Conservation (phyloP, 495 filamentous ascomycete genomes). For the Cladorrhinum samala region DNA sequence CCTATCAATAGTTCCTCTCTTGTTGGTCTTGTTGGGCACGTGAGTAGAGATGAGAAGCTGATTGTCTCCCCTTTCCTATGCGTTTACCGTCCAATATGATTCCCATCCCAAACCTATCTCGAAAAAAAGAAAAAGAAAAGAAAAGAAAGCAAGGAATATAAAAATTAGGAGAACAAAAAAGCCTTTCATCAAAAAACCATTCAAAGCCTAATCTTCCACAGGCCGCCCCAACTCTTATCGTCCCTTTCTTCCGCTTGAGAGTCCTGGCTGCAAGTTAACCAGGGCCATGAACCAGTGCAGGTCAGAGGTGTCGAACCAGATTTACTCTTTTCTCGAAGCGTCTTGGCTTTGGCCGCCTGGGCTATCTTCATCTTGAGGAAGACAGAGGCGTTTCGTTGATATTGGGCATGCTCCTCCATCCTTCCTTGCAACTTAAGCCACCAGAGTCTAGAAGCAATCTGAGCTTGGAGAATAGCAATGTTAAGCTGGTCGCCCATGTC, state of each 20-base stretch:
- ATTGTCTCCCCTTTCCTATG: not conserved
- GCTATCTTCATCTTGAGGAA: slow-evolving; percentile 28
- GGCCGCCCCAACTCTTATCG: not conserved
- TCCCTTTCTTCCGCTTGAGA: not conserved
- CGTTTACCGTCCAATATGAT: not conserved
- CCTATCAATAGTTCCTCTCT: too few species aligned
- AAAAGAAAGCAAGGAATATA: not conserved
- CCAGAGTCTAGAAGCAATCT: slow-evolving; percentile 40
- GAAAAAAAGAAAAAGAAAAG: not conserved
- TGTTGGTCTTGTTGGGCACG: not conserved
- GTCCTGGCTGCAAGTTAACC: not conserved
- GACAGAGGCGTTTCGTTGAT: slow-evolving; percentile 33
- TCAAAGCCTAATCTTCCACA: not conserved
- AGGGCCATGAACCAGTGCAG: not conserved
- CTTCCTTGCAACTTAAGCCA: slow-evolving; percentile 41
- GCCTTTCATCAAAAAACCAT: not conserved
- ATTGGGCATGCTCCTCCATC: slow-evolving; percentile 34
- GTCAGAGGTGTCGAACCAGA: not conserved
- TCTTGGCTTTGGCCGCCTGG: slow-evolving; percentile 8
- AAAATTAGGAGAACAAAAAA: not conserved
- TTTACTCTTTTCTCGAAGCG: not conserved
- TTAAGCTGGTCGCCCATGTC: slow-evolving; percentile 27
- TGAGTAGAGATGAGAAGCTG: not conserved
- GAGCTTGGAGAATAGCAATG: slow-evolving; percentile 34
- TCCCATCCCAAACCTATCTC: not conserved